Evolutionary conservation across 305 asterid genomes (phyloP).

Genomic region (Caryopteris hybrid): DNA sequence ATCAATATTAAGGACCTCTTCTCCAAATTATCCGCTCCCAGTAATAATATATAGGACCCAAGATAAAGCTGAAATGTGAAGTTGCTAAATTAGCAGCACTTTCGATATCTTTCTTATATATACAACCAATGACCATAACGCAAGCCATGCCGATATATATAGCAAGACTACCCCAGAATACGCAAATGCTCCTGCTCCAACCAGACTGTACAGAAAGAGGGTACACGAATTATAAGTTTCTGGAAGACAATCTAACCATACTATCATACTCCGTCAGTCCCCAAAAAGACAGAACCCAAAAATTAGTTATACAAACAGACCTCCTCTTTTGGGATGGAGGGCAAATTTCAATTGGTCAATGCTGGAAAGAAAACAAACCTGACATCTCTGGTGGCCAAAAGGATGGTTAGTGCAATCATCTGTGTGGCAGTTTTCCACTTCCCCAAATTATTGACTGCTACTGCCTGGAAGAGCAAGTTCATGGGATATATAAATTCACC

Average conservation of each 20-base stretch:
- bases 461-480: constrained; percentile 43
- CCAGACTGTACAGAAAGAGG: constrained; percentile 37
- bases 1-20: constrained; percentile 13
- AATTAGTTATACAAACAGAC: too few species aligned
- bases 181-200: constrained; percentile 42
- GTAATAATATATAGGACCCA: constrained; percentile 3
- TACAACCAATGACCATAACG: constrained; percentile 72
- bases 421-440: constrained; percentile 90
- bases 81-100: constrained; percentile 50
- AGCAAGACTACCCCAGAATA: constrained; percentile 62
- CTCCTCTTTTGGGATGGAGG: too few species aligned
- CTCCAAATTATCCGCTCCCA: constrained; percentile 13
- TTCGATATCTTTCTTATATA: constrained; percentile 69
- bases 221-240: not conserved
- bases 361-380: constrained; percentile 36
- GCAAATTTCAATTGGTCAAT: not conserved
- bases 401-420: constrained; percentile 73
- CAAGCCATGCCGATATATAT: constrained; percentile 74
- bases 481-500: not conserved
- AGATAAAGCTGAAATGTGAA: not conserved
- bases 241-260: constrained; percentile 12
- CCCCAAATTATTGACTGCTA: constrained; percentile 81
- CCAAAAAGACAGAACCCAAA: too few species aligned
- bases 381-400: constrained; percentile 65
- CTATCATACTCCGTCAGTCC: too few species aligned